Evolutionary conservation across 2,329 filamentous ascomycete species (phyloP).

Genomic region (Magnaporthiopsis rhizophila): DNA sequence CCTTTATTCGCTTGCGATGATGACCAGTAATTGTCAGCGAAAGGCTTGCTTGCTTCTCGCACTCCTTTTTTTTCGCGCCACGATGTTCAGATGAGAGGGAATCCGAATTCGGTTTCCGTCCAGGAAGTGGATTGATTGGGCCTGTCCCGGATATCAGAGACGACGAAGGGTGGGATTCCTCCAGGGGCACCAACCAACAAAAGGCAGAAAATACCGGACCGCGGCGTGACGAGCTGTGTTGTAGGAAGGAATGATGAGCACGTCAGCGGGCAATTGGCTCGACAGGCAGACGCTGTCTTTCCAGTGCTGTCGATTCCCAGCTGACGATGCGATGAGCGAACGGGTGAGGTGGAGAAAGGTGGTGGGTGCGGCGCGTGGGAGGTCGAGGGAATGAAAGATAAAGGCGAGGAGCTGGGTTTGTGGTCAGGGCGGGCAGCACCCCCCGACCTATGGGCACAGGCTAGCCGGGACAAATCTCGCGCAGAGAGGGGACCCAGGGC

Average conservation of each 20-base stretch:
- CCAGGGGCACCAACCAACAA: constrained; percentile 2
- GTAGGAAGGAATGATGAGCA: background rate
- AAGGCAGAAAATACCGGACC: constrained; percentile 4
- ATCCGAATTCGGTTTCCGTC: background rate
- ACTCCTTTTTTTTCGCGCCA: background rate
- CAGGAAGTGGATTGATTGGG: background rate
- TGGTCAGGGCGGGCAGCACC: too few species aligned
- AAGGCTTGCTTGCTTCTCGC: background rate
- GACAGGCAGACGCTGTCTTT: background rate
- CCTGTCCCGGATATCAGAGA: background rate
- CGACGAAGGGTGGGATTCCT: background rate
- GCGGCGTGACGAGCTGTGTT: background rate
- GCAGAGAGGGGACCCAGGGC: background rate
- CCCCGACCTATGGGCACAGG: background rate
- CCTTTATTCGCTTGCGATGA: background rate
- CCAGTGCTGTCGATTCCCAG: background rate
- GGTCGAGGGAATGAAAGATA: background rate
- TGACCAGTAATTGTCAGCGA: background rate
- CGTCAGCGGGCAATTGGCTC: background rate
- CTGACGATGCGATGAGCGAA: background rate
- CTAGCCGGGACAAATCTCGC: background rate
- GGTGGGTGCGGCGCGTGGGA: constrained; percentile 3
- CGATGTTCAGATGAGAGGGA: background rate
- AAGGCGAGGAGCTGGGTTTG: background rate
- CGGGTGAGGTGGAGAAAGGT: background rate